Evolutionary conservation across 2,329 filamentous ascomycete species (phyloP), one percentile per base, ranked within the genome.

Genomic region (Leptographium lundbergii): DNA sequence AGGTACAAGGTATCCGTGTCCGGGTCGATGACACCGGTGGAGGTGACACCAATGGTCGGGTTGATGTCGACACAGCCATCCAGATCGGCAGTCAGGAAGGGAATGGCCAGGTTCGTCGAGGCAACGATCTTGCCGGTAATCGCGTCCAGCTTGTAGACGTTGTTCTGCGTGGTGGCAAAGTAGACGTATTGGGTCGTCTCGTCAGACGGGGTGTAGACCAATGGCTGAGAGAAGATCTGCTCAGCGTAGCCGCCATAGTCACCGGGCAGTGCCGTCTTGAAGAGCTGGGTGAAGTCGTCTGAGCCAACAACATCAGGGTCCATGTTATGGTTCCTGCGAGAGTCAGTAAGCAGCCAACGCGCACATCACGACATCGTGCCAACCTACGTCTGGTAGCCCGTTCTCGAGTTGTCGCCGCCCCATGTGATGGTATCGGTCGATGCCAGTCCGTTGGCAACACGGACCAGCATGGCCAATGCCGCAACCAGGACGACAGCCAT

Each of bases 361-460:
- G 25, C 14, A 11, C 17, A 10, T 36, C 17, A 54, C 48, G 13
- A 19, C 14, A 3, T 11, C 6, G 3, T 42, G 34, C 17, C 24
- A 6, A 63, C 74, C 66, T 64, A 79, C 77, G 72, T 74, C 66
- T 80, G 76, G 66, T 82, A 82, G 32, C 80, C 78, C 14, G 74
- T 66, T 56, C 80, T 70, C 13, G 76, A 74, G 65, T 80, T 81
- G 64, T 81, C 79, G 61, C 80, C 80, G 63, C 79, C 79, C 78
- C 80, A 82, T 32, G 80, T 83, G 62, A 82, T 81, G 59, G 79
- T 81, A 61, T 81, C 78, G 0, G 78, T 79, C n/a, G 66, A 74
- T 11, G n/a, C 48, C 17, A 76, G 67, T 54, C 70, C 71, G 59
- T 65, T 63, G 63, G 67, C 68, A 48, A 71, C 63, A 63, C 69